phyloP scores from a whole-genome alignment of 2,329 filamentous ascomycete genomes.

The Aspergillus fumigatus region DNA sequence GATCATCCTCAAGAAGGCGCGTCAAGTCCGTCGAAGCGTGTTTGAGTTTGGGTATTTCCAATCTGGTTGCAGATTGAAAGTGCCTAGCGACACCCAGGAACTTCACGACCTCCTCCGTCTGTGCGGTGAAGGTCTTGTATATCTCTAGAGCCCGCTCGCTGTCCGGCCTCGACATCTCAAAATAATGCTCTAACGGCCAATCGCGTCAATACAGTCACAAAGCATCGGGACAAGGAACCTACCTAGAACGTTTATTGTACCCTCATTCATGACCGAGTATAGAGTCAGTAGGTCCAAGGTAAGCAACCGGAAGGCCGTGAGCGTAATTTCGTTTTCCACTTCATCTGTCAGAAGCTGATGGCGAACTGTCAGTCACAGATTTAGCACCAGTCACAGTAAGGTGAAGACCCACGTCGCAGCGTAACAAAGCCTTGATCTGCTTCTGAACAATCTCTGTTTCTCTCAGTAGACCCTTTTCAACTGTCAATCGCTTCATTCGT shows the following conservation, averaged over 20 bases:
- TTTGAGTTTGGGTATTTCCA: constrained; percentile 95
- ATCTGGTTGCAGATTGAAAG: constrained; percentile 84
- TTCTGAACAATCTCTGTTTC: constrained; percentile 89
- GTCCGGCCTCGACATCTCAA: constrained; percentile 94
- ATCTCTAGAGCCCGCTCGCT: constrained; percentile 87
- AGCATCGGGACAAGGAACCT: constrained; percentile 27
- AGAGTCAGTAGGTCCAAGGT: constrained; percentile 84
- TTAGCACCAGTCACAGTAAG: neutral
- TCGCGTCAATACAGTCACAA: constrained; percentile 1
- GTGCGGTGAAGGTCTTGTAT: constrained; percentile 85
- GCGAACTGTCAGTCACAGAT: constrained; percentile 12
- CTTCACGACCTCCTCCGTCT: constrained; percentile 88
- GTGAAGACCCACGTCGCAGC: constrained; percentile 70
- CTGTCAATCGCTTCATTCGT: constrained; percentile 75
- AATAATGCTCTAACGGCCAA: constrained; percentile 71
- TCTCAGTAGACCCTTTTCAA: constrained; percentile 86
- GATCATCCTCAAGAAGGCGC: constrained; percentile 85
- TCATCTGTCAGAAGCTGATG: constrained; percentile 76
- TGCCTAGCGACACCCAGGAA: constrained; percentile 83
- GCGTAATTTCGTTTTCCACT: constrained; percentile 91
- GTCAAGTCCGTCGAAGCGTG: constrained; percentile 91
- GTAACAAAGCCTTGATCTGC: constrained; percentile 78
- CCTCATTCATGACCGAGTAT: constrained; percentile 94
- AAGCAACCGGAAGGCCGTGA: constrained; percentile 86
- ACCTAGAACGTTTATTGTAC: constrained; percentile 95